Percentiles rank a stretch among this genome's conserved stretches.
Conservation (phyloP, 306 rosid species). For the Arachis stenosperma region DNA sequence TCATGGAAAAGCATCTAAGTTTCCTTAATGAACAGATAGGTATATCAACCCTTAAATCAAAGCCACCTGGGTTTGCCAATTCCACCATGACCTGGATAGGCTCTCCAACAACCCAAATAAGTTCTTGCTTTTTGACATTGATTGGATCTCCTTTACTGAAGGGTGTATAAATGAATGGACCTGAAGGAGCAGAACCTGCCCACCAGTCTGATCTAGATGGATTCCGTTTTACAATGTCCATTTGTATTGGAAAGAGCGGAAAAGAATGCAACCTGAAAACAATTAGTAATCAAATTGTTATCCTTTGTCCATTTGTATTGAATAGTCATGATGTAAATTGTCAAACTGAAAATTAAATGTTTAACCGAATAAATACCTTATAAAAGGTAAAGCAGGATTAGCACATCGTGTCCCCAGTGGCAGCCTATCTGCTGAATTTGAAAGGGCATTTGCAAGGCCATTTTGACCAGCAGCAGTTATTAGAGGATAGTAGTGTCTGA, state of each 20-base stretch:
- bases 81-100: conserved; percentile 94
- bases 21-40: conserved; percentile 87
- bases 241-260: conserved; percentile 80
- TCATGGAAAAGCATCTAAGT: conserved; percentile 93
- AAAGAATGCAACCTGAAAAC: conserved; percentile 79
- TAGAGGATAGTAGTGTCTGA: conserved; percentile 92
- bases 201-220: conserved; percentile 94
- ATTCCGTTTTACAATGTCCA: conserved; percentile 92
- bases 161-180: conserved; percentile 97
- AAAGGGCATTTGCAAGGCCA: conserved; percentile 92
- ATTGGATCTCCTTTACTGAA: conserved; percentile 92
- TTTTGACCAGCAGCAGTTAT: conserved; percentile 93
- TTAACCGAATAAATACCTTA: conserved; percentile 60
- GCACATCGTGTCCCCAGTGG: conserved; percentile 93
- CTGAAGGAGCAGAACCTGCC: conserved; percentile 91
- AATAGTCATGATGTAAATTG: conserved; percentile 11
- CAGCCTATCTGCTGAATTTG: conserved; percentile 84
- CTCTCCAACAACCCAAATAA: conserved; percentile 92
- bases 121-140: conserved; percentile 73
- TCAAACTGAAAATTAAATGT: conserved; percentile 1
- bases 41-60: conserved; percentile 93
- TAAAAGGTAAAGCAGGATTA: conserved; percentile 92
- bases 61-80: conserved; percentile 96
- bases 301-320: too few species aligned
- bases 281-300: conserved; percentile 31